Conservation (phyloP, 192 early-diverging fungal genomes). For the Cladochytrium replicatum region DNA sequence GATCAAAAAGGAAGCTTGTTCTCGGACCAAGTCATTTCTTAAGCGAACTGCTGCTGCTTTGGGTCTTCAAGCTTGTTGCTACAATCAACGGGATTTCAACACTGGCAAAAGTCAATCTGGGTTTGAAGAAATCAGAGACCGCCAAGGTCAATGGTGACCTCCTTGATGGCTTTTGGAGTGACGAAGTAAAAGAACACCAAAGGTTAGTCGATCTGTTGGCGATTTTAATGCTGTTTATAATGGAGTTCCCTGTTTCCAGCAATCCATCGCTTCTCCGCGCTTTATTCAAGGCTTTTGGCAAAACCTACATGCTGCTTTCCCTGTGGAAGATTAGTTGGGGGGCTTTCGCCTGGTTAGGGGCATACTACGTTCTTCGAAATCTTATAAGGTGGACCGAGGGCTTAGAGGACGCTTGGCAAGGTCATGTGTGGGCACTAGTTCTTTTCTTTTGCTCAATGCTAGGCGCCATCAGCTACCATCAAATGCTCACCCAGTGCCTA, state of each 20-base stretch:
- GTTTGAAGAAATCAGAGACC: constrained; percentile 41
- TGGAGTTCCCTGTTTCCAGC: no score
- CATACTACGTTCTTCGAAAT: constrained; percentile 41
- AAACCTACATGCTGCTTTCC: constrained; percentile 38
- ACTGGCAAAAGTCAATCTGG: constrained; percentile 34
- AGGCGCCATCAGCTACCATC: constrained; percentile 32
- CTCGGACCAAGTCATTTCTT: constrained; percentile 32
- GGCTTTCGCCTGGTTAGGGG: constrained; percentile 48
- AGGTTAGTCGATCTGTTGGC: constrained; percentile 27
- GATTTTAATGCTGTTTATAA: constrained; percentile 13
- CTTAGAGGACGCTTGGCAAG: constrained; percentile 10
- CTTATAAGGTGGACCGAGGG: constrained; percentile 32
- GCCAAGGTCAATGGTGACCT: constrained; percentile 43
- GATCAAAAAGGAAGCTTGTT: constrained; percentile 18
- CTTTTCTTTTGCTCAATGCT: constrained; percentile 40
- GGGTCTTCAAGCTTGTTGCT: constrained; percentile 46
- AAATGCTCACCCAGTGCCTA: constrained; percentile 29
- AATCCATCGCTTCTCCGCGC: constrained; percentile 46
- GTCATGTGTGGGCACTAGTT: constrained; percentile 44
- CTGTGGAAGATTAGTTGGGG: constrained; percentile 57
- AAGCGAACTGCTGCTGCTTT: constrained; percentile 51
- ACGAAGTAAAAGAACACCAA: constrained; percentile 29
- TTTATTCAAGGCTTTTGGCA: constrained; percentile 48
- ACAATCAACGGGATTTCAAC: constrained; percentile 28
- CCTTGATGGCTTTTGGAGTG: constrained; percentile 37